Base-by-base conservation (phyloP, 139 green algal genomes). In the Ettlia oleoabundans region DNA sequence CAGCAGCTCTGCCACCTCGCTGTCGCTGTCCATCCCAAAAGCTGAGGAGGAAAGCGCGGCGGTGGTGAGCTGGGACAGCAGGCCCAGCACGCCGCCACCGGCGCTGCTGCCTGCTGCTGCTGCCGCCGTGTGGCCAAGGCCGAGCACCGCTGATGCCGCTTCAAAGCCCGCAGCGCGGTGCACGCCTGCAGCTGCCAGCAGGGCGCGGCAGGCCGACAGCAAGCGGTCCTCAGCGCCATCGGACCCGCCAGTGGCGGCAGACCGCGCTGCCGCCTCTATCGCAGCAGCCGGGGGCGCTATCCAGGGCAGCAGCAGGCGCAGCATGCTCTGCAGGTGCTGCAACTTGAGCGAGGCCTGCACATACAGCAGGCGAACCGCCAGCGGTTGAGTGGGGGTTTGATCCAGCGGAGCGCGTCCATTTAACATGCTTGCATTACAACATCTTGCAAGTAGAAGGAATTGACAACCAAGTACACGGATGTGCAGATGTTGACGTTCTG, bases 141-240 rank as follows among this genome's bases (percentile, higher is more conserved):
- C 58, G 38, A 81, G 75, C 28, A 10, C 72, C 1, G 82, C 28
- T 1, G 35, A 42, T 1, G 85, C 84, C 0, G 35, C 61, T 22
- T 86, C 70, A 40, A 91, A 91, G 35, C 87, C 85, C 24, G 76
- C 51, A 0, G 81, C 64, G 1, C 80, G 71, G 85, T 91, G 87
- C 30, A 86, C 82, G 10, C 53, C 42, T 3, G 85, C 87, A 5
- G 78, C 85, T 22, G 86, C 80, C 35, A 86, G 82, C 65, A 87
- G 70, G 32, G 35, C 47, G 30, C 87, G 89, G 89, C 89, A 94
- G 4, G 86, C 93, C 53, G 98, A 93, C 41, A 94, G 51, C 52
- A 98, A 82, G 68, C 91, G 67, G 15, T 42, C 42, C n/a, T 78
- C 82, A 70, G 92, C 90, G 43, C 89, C 83, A 3, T 77, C 83